A percentile compares a stretch with the other conserved stretches of the same genome.
These are phyloP conservation scores for Hypoxylon sp. DNA, from an alignment of 2,329 filamentous ascomycete genomes.

Conservation along the genomic window DNA sequence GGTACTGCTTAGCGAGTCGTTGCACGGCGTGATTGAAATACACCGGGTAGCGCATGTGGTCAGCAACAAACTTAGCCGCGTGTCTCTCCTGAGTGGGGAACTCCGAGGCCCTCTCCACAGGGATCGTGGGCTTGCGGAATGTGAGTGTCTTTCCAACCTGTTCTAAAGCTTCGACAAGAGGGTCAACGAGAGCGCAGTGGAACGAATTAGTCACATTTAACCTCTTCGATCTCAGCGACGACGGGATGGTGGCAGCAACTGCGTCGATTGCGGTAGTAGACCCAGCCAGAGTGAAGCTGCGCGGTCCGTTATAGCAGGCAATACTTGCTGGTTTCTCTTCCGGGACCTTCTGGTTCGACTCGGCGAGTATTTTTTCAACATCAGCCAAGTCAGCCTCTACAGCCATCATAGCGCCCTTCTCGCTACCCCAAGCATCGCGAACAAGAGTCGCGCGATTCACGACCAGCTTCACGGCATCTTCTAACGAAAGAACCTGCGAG, in stretches of 20 bases:
- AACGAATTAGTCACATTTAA: constrained; percentile 52
- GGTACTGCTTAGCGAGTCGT: constrained; percentile 46
- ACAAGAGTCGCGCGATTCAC: constrained; percentile 53
- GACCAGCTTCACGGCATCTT: constrained; percentile 54
- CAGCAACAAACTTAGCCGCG: constrained; percentile 39
- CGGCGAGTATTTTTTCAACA: constrained; percentile 35
- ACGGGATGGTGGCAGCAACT: constrained; percentile 43
- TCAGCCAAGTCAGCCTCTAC: constrained; percentile 46
- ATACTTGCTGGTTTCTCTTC: constrained; percentile 44
- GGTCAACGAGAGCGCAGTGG: constrained; percentile 52
- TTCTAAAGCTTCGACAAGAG: constrained; percentile 40
- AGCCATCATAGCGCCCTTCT: constrained; percentile 58
- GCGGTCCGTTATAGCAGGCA: constrained; percentile 56
- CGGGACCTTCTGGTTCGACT: constrained; percentile 32
- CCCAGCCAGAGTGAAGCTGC: constrained; percentile 54
- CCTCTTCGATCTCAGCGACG: constrained; percentile 38
- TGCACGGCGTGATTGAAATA: constrained; percentile 54
- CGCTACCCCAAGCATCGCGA: constrained; percentile 54
- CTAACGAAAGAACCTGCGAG: constrained; percentile 52
- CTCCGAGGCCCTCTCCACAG: constrained; percentile 47
- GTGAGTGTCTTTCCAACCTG: constrained; percentile 40
- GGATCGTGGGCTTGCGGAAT: constrained; percentile 47
- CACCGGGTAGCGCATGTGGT: constrained; percentile 55
- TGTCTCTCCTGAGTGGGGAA: constrained; percentile 19
- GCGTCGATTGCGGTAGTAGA: constrained; percentile 48